A percentile compares a stretch with the other conserved stretches of the same genome.
These are phyloP conservation scores for Aegilops speltoides DNA, from an alignment of 176 grass and related monocot genomes.

Conservation along the genomic window DNA sequence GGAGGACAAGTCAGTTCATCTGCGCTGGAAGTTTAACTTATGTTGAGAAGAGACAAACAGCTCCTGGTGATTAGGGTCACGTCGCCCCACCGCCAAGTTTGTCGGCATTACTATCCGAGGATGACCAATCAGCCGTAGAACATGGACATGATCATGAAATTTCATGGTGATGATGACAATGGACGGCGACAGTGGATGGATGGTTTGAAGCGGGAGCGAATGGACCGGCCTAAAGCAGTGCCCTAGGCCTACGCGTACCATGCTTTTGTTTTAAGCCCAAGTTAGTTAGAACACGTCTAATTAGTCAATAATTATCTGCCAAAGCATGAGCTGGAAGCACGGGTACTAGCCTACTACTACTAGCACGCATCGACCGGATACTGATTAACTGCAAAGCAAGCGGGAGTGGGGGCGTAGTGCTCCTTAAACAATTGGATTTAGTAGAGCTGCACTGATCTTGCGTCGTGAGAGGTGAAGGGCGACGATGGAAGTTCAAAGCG, in stretches of 20 bases:
- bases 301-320: neutral
- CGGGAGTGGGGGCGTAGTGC: neutral
- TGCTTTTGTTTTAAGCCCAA: neutral
- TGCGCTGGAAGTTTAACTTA: neutral
- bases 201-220: neutral
- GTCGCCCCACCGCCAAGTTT: conserved; percentile 40
- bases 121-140: conserved; percentile 2
- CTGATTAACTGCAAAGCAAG: neutral
- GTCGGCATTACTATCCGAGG: neutral
- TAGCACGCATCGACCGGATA: neutral
- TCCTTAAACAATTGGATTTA: neutral
- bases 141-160: conserved; percentile 1
- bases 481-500: neutral
- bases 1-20: neutral
- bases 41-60: neutral
- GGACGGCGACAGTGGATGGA: neutral
- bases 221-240: neutral
- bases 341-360: neutral
- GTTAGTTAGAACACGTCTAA: neutral
- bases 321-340: neutral
- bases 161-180: neutral
- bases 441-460: no score
- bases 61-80: conserved; percentile 13
- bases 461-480: neutral
- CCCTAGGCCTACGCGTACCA: neutral